Base-by-base conservation (phyloP, 2,329 filamentous ascomycete genomes). In the Simplicillium sp. region DNA sequence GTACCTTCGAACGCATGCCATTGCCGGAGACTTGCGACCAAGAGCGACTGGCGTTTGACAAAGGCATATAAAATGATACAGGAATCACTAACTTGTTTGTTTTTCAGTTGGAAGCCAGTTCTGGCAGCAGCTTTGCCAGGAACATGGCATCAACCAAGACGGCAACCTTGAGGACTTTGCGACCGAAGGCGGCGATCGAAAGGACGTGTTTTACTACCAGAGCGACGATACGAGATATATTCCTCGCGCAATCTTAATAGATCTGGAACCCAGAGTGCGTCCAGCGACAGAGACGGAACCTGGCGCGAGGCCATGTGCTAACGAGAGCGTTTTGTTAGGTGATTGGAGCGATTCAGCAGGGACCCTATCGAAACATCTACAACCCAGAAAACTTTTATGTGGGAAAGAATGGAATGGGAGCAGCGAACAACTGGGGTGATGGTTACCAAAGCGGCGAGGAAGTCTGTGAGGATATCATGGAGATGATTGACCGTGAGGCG, bases 321-420 rank as follows among this genome's bases (percentile, higher is more conserved):
- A 37, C 14, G 20, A 12, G 11, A 17, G 13, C 13, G 13, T 33
- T 15, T 15, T 15, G 34, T 11, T 47, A 70, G 81, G 84, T 97
- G 48, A 84, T 98, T 57, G 85, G 97, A 58, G 71, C 80, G 46
- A 98, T 98, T 52, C 90, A 97, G 66, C 84, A 82, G 9, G 88
- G 92, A 2, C 82, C 89, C 0, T 98, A 98, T 71, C 87, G 84
- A 62, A 97, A 98, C 61, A 98, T 98, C 45, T 98, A 98, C 76
- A 98, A 98, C 60, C 92, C 92, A 0, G 92, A 98, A 65, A 98
- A 98, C 70, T 96, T 97, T 67, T 98, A 94, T 60, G 80, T 97
- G 40, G 87, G 90, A 54, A 94, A 95, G 61, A 84, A 90, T 65
- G 92, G 92, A 43, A 80, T 87, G 41, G 92, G 92, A 36, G 92